These are phyloP conservation scores for Thalassiosira exigua DNA, from an alignment of 352 stramenopile genomes.

Conservation along the genomic window DNA sequence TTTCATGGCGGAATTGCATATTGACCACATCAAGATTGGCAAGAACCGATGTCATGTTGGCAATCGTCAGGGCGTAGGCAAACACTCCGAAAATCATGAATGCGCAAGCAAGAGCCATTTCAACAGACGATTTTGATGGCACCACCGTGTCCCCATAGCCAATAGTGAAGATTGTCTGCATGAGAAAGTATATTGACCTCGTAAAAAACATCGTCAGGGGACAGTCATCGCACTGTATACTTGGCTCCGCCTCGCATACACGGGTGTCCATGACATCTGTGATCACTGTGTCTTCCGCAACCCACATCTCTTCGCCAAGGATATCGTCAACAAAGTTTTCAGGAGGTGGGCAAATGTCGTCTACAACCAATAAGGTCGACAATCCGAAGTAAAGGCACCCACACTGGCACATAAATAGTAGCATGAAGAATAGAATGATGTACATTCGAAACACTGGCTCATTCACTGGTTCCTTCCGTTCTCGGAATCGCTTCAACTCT, in stretches of 20 bases:
- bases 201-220: slow-evolving; percentile 65
- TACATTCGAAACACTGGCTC: slow-evolving; percentile 71
- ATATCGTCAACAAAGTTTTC: slow-evolving; percentile 48
- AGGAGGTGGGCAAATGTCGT: slow-evolving; percentile 54
- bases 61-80: slow-evolving; percentile 69
- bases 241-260: slow-evolving; percentile 39
- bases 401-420: slow-evolving; percentile 59
- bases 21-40: slow-evolving; percentile 71
- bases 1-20: slow-evolving; percentile 70
- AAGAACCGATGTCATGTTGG: slow-evolving; percentile 78
- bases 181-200: slow-evolving; percentile 73
- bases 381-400: slow-evolving; percentile 72
- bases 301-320: slow-evolving; percentile 55
- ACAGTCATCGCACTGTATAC: slow-evolving; percentile 59
- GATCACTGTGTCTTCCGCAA: slow-evolving; percentile 48
- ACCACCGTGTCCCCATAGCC: slow-evolving; percentile 74
- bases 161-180: slow-evolving; percentile 81
- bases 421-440: slow-evolving; percentile 68
- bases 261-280: slow-evolving; percentile 58
- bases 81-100: slow-evolving; percentile 72
- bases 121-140: slow-evolving; percentile 57
- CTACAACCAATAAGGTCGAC: slow-evolving; percentile 43
- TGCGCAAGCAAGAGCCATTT: slow-evolving; percentile 64
- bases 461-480: slow-evolving; percentile 61
- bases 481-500: slow-evolving; percentile 52